Base-by-base conservation (phyloP, 2,329 filamentous ascomycete genomes). In the Ascochyta lentis region DNA sequence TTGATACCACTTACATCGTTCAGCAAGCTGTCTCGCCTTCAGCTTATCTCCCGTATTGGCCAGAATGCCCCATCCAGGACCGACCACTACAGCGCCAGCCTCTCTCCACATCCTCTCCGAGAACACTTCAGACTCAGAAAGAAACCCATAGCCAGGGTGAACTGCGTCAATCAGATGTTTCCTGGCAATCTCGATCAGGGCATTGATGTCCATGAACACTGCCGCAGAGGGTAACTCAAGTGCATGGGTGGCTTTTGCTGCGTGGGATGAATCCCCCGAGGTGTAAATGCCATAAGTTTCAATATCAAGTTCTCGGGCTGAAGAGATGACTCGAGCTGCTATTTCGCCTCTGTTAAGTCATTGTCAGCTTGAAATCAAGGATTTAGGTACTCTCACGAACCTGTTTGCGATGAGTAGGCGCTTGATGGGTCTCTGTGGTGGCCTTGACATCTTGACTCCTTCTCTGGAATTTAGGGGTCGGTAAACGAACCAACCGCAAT, bases 81-180 rank as follows among this genome's bases (percentile, higher is more conserved):
- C 84, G 9, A 86, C 76, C 1, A 86, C 81, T 8, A 79, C 67
- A 1, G 79, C 75, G 1, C 76, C 73, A 0, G 77, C 78, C 53
- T 84, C 79, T 3, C 79, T 73, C 77, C 79, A 82, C 76, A 84
- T 79, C 12, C 77, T 71, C 35, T 63, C 67, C 0, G 81, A 76
- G 46, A 86, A 84, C 0, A 80, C 78, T 2, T 80, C 74, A 22
- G 77, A 83, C 63, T 86, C 84, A 12, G 81, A 84, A 1, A 86
- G 74, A 71, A 96, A 87, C 9, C 84, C 84, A 72, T 87, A 87
- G 4, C 84, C 84, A 0, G 84, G 84, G 66, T 86, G 84, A 0
- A 86, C 75, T 3, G 83, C 77, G 62, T 86, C 82, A 40, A 87
- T 83, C 0, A 72, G 60, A 64, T 86, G 68, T 34, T 81, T 73